A percentile compares a stretch with the other conserved stretches of the same genome.
These are phyloP conservation scores for Phaseolus lunatus DNA, from an alignment of 306 rosid genomes.

Conservation along the genomic window DNA sequence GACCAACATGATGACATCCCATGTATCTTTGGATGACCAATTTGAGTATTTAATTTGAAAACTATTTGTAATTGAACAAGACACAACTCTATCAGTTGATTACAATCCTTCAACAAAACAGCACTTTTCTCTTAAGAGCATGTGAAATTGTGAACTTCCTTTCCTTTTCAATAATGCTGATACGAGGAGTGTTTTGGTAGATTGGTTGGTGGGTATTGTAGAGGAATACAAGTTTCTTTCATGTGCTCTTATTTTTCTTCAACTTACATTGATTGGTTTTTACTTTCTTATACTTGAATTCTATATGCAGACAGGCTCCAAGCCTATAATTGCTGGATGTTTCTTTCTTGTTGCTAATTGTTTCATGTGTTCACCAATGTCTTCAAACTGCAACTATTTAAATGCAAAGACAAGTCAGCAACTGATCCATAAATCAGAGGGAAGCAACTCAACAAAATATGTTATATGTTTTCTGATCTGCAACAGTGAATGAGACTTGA, in stretches of 20 bases:
- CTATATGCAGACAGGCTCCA: slow-evolving; percentile 45
- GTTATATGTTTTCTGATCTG: slow-evolving; percentile 24
- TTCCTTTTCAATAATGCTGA: slow-evolving; percentile 44
- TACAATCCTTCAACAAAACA: slow-evolving; percentile 2
- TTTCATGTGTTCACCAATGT: slow-evolving; percentile 57
- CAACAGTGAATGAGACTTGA: background rate
- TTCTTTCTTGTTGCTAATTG: slow-evolving; percentile 66
- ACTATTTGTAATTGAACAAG: slow-evolving; percentile 7
- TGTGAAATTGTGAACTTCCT: background rate
- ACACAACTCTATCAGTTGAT: background rate
- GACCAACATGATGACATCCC: background rate
- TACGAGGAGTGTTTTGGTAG: slow-evolving; percentile 70
- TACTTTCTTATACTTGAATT: slow-evolving; percentile 41
- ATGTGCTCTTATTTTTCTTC: slow-evolving; percentile 60
- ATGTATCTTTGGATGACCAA: background rate
- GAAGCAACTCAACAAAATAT: background rate
- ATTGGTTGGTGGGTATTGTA: slow-evolving; percentile 74
- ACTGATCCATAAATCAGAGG: background rate
- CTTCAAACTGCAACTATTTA: background rate
- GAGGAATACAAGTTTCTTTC: slow-evolving; percentile 67
- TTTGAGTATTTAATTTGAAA: slow-evolving; percentile 1
- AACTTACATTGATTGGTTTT: slow-evolving; percentile 58
- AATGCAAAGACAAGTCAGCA: background rate
- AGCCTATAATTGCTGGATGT: slow-evolving; percentile 64
- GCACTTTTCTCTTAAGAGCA: background rate